Evolutionary conservation across 306 rosid genomes (phyloP).

Genomic region (Vigna reflexopilosa): DNA sequence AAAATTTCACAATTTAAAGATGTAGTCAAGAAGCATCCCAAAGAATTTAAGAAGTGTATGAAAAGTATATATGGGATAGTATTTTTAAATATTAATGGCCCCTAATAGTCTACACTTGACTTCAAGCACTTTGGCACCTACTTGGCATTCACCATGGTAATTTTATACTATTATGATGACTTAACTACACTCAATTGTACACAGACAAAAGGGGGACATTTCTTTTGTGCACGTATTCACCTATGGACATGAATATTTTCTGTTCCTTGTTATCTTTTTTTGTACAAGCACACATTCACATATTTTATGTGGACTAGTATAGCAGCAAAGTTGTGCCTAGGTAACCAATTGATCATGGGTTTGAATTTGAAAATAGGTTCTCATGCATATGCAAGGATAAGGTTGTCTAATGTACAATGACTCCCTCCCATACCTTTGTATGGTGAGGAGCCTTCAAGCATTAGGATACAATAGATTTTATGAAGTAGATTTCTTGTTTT

Average conservation of each 20-base stretch:
- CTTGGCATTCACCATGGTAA: not conserved
- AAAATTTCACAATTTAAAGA: not conserved
- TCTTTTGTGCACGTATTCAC: slow-evolving; percentile 4
- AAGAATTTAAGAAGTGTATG: not conserved
- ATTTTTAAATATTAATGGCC: not conserved
- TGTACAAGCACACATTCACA: not conserved
- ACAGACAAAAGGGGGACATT: not conserved
- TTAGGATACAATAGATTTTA: no score
- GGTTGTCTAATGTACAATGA: no score
- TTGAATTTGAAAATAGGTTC: no score
- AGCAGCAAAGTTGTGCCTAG: no score
- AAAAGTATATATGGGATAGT: not conserved
- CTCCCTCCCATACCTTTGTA: no score
- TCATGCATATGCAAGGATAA: no score
- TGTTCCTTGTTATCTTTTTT: not conserved
- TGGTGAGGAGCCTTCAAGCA: no score
- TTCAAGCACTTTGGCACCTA: no score
- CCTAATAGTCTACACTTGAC: not conserved
- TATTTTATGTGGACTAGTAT: slow-evolving; percentile 8
- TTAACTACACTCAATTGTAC: not conserved
- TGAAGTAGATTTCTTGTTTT: slow-evolving; percentile 20
- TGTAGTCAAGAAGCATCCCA: not conserved
- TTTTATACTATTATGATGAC: slow-evolving; percentile 17
- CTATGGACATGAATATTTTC: not conserved
- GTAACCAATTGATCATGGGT: no score